Evolutionary conservation across 1,284 basidiomycete species (phyloP).

Genomic region (Anthracocystis walkeri): DNA sequence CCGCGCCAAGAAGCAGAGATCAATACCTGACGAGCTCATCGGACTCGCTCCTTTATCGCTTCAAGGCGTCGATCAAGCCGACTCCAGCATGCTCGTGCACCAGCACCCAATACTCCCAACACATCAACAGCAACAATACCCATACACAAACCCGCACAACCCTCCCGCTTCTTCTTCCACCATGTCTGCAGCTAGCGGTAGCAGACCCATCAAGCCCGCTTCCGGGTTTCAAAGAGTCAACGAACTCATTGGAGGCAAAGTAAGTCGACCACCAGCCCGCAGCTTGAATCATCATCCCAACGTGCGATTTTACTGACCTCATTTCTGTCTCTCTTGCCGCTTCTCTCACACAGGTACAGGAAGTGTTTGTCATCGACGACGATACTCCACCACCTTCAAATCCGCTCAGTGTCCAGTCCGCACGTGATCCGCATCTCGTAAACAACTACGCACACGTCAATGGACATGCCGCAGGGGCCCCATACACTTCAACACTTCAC

Average conservation of each 20-base stretch:
- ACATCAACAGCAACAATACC: conserved; percentile 22
- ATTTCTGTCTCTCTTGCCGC: not conserved
- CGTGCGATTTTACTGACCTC: not conserved
- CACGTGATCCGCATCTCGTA: conserved; percentile 40
- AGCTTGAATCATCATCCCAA: not conserved
- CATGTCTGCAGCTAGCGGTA: conserved; percentile 42
- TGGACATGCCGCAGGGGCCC: conserved; percentile 26
- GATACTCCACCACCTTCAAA: conserved; percentile 52
- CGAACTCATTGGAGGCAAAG: conserved; percentile 61
- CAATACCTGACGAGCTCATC: conserved; percentile 39
- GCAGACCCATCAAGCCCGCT: conserved; percentile 29
- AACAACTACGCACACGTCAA: conserved; percentile 46
- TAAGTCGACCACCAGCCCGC: conserved; percentile 15
- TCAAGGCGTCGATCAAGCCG: conserved; percentile 18
- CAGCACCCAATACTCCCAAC: conserved; percentile 38
- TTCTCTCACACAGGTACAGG: conserved; percentile 40
- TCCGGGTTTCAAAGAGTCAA: conserved; percentile 53
- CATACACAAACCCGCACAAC: conserved; percentile 12
- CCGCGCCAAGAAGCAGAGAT: conserved; percentile 55
- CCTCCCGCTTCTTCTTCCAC: conserved; percentile 7
- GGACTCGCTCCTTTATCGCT: conserved; percentile 29
- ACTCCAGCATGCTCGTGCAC: conserved; percentile 45
- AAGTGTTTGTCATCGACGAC: conserved; percentile 60
- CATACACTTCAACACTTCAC: conserved; percentile 27
- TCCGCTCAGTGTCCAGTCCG: conserved; percentile 50